A percentile compares a stretch with the other conserved stretches of the same genome.
phyloP scores from a whole-genome alignment of 768 basidiomycete species.

The Mycena alexandri region DNA sequence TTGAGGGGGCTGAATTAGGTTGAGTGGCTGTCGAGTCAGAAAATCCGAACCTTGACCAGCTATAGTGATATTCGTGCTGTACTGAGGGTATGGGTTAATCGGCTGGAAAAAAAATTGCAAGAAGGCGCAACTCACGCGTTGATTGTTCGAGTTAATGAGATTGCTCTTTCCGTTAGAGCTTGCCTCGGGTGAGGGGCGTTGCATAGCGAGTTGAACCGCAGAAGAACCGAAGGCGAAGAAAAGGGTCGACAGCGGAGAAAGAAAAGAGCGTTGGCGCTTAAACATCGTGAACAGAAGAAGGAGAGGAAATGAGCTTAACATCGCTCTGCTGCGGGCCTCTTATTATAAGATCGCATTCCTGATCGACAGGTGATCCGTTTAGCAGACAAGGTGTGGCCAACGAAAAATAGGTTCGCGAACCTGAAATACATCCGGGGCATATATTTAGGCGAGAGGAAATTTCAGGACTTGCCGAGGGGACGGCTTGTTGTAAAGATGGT shows the following conservation, averaged over 20 bases:
- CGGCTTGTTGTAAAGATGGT: too few relatives aligned
- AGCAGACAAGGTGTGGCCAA: too few relatives aligned
- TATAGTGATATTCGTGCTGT: constrained; percentile 13
- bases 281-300: constrained; percentile 1
- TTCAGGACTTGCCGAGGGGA: too few relatives aligned
- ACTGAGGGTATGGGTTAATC: not conserved
- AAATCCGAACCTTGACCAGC: not conserved
- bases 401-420: too few relatives aligned
- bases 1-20: too few relatives aligned
- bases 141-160: constrained; percentile 11
- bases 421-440: too few relatives aligned
- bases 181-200: not conserved
- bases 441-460: too few relatives aligned
- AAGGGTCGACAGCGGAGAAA: not conserved
- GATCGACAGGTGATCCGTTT: too few relatives aligned
- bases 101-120: not conserved
- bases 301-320: not conserved
- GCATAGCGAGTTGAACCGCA: constrained; percentile 6
- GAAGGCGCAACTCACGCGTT: constrained; percentile 1
- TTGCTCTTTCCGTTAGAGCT: not conserved
- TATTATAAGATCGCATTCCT: too few relatives aligned
- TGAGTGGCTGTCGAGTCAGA: too few relatives aligned
- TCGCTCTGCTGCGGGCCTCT: too few relatives aligned
- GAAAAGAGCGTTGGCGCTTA: not conserved
- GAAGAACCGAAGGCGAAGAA: constrained; percentile 13